phyloP scores from a whole-genome alignment of 202 grass and related monocot genomes.

The Carex arenaria region DNA sequence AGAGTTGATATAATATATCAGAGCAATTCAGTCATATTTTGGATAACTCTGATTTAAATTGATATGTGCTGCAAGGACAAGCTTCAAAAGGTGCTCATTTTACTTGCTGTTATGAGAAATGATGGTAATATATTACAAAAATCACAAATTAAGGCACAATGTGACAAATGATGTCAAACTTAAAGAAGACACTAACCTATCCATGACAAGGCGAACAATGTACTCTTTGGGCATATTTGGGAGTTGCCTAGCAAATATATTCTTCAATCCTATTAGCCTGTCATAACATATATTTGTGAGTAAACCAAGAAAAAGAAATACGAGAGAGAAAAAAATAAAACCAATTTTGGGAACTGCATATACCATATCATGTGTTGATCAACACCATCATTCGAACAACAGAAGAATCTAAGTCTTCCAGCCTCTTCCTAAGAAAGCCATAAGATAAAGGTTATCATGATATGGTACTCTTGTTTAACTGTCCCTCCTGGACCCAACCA shows the following conservation, averaged over 20 bases:
- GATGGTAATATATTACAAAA: neutral
- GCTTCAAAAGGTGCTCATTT: neutral
- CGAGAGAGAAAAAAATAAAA: neutral
- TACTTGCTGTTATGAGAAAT: neutral
- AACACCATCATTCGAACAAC: constrained; percentile 89
- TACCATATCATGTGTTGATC: constrained; percentile 99
- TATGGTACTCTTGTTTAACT: neutral
- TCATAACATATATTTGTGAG: constrained; percentile 3
- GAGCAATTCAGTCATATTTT: neutral
- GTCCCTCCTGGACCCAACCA: neutral
- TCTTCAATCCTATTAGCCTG: constrained; percentile 99
- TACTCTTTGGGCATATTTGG: constrained; percentile 99
- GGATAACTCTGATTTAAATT: neutral
- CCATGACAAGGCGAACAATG: constrained; percentile 96
- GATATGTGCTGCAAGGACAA: neutral
- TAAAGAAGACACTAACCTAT: constrained; percentile 52
- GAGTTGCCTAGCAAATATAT: constrained; percentile 96
- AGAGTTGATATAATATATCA: neutral
- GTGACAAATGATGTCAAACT: neutral
- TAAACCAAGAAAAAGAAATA: neutral
- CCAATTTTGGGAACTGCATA: constrained; percentile 18
- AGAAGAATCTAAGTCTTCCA: constrained; percentile 76
- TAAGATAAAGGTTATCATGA: neutral
- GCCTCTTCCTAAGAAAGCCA: constrained; percentile 67
- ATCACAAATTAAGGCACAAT: neutral